A percentile compares a stretch with the other conserved stretches of the same genome.
Evolutionary conservation across 2,329 filamentous ascomycete genomes (phyloP).

Genomic region (Hirsutella rhossiliensis): DNA sequence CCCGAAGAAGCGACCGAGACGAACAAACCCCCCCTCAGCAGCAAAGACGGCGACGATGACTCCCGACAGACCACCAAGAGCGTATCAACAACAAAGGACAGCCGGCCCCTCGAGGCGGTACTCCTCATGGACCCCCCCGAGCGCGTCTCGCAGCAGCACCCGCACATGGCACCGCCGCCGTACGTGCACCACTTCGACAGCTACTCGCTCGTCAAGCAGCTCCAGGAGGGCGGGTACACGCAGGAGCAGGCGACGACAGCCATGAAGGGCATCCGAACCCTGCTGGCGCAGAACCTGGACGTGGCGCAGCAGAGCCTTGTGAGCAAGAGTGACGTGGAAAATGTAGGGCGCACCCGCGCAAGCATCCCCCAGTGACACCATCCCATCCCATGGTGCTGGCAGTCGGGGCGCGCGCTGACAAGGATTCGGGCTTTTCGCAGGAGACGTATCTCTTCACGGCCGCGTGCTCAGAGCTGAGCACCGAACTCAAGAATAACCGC

Average conservation of each 20-base stretch:
- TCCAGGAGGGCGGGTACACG: conserved; percentile 63
- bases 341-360: conserved; percentile 29
- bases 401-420: no score
- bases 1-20: neutral
- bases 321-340: conserved; percentile 86
- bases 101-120: conserved; percentile 32
- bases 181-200: conserved; percentile 97
- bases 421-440: conserved; percentile 16
- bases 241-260: conserved; percentile 64
- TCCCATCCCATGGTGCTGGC: no score
- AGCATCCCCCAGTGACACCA: no score
- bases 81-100: neutral
- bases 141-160: conserved; percentile 34
- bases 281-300: conserved; percentile 69
- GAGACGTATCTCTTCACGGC: conserved; percentile 90
- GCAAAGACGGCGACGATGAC: neutral
- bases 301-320: conserved; percentile 71
- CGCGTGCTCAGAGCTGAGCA: conserved; percentile 81
- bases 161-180: conserved; percentile 59
- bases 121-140: conserved; percentile 32
- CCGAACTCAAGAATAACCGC: conserved; percentile 71
- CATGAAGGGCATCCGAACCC: conserved; percentile 81
- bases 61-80: neutral
- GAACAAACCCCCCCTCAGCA: neutral
- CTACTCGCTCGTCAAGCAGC: conserved; percentile 74